Conservation (phyloP, 345 rosid species). For the Combretum micranthum region DNA sequence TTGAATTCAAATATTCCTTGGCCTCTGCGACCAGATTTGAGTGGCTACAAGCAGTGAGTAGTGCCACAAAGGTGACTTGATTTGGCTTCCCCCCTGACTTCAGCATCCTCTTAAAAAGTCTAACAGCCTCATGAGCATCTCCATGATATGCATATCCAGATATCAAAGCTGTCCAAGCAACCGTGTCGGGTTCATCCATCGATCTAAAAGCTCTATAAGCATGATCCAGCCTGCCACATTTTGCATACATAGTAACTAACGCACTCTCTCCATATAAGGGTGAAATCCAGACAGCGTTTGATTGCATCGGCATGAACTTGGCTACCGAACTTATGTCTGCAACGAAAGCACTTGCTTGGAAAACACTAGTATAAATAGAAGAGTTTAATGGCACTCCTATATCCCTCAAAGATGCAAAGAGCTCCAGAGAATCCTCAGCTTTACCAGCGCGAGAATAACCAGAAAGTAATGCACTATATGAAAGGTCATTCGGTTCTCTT, state of each 20-base stretch:
- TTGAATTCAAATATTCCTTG: conserved; percentile 32
- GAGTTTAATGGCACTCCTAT: conserved; percentile 36
- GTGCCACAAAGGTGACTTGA: conserved; percentile 56
- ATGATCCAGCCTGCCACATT: conserved; percentile 55
- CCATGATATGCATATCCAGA: conserved; percentile 72
- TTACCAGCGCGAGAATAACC: conserved; percentile 58
- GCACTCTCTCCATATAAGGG: conserved; percentile 59
- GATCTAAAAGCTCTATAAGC: conserved; percentile 51
- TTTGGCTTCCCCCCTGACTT: conserved; percentile 43
- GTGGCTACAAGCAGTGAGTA: conserved; percentile 76
- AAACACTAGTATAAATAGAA: conserved; percentile 57
- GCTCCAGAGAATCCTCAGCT: conserved; percentile 42
- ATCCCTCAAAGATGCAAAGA: conserved; percentile 43
- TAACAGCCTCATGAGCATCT: conserved; percentile 51
- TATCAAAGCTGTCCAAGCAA: conserved; percentile 73
- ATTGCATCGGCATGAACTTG: conserved; percentile 80
- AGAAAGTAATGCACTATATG: conserved; percentile 61
- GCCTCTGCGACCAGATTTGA: conserved; percentile 55
- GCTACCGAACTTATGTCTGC: conserved; percentile 52
- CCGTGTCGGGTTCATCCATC: conserved; percentile 49
- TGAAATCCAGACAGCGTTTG: conserved; percentile 50
- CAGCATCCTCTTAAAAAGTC: conserved; percentile 50
- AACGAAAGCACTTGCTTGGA: conserved; percentile 62
- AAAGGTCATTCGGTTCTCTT: conserved; percentile 56
- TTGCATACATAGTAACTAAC: conserved; percentile 59